These are phyloP conservation scores for Myrmaecium sp. DNA, from an alignment of 2,329 filamentous ascomycete genomes.

Conservation along the genomic window DNA sequence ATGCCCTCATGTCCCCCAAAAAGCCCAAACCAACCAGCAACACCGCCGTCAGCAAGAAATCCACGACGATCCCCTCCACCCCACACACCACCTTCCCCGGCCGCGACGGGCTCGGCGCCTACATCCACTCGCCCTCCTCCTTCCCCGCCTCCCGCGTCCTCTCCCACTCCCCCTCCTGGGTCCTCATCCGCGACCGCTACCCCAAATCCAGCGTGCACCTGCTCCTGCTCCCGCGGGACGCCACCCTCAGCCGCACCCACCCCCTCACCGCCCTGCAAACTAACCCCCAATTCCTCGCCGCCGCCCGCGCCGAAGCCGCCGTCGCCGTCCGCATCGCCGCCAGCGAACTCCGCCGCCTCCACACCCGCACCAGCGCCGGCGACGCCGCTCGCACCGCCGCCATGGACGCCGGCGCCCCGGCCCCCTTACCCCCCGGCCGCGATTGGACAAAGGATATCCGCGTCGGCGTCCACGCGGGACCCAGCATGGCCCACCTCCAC, in stretches of 20 bases:
- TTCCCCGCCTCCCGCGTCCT: constrained; percentile 45
- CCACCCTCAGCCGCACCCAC: constrained; percentile 42
- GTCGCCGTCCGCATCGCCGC: constrained; percentile 48
- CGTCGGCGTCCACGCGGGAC: constrained; percentile 69
- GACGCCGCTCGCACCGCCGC: constrained; percentile 50
- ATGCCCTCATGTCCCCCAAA: constrained; percentile 29
- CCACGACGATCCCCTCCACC: constrained; percentile 8
- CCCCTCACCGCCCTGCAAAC: constrained; percentile 59
- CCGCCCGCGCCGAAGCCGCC: constrained; percentile 42
- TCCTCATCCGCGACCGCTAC: constrained; percentile 66
- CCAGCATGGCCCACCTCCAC: constrained; percentile 85
- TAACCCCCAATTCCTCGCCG: constrained; percentile 48
- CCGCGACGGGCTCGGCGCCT: constrained; percentile 47
- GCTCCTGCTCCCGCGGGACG: constrained; percentile 67
- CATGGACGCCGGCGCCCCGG: constrained; percentile 29
- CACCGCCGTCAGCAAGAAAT: constrained; percentile 6
- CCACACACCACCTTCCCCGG: constrained; percentile 24
- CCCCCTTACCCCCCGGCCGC: constrained; percentile 47
- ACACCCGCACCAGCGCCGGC: constrained; percentile 43
- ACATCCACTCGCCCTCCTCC: constrained; percentile 45
- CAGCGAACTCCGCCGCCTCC: constrained; percentile 53
- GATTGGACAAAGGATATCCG: constrained; percentile 64
- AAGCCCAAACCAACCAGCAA: constrained; percentile 14
- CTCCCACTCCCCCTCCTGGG: constrained; percentile 50
- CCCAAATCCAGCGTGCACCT: constrained; percentile 76